Base-by-base conservation (phyloP, 257 asterid species). In the Lavandula angustifolia region DNA sequence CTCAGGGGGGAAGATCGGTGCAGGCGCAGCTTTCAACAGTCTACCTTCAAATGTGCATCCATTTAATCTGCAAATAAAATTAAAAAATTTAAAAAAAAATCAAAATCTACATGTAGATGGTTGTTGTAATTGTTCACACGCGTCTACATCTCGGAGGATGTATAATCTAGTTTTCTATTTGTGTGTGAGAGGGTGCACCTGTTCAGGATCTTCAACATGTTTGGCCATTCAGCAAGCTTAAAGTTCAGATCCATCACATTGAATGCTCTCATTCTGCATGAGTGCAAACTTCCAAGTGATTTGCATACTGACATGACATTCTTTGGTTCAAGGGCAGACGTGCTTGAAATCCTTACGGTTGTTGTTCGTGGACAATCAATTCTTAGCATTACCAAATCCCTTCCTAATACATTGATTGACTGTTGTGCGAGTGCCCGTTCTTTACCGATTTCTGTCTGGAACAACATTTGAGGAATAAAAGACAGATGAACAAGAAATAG, bases 311-410 rank as follows among this genome's bases (percentile, higher is more conserved):
- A 1, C 0, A 10, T 0, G 41, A 73, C 12, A 12, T 55, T 34
- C 8, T 32, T 9, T 9, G 0, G 0, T 9, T 33, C 3, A 34
- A 7, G 0, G 10, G 3, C 0, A 22, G 3, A 10, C 40, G 32
- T 18, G 73, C 13, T 41, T 62, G 79, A 72, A 72, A 86, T 67
- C 68, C 94, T 78, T 34, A 76, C 74, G 3, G 54, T 64, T 34
- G 94, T 83, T 60, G 94, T 83, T 78, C 88, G 74, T 79, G 94
- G 94, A 38, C 65, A 60, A 67, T 86, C 94, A 16, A 83, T 73
- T 76, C 88, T 80, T 46, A 68, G 73, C 75, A 86, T 57, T 29
- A 33, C n/a, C 76, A 83, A 48, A 40, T 40, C 60, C 76, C 69
- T 77, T 71, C 86, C 88, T 61, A 59, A 69, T n/a, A 83, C 73